Conservation (phyloP, 208 protist genomes). For the Wallacemonas collosoma region DNA sequence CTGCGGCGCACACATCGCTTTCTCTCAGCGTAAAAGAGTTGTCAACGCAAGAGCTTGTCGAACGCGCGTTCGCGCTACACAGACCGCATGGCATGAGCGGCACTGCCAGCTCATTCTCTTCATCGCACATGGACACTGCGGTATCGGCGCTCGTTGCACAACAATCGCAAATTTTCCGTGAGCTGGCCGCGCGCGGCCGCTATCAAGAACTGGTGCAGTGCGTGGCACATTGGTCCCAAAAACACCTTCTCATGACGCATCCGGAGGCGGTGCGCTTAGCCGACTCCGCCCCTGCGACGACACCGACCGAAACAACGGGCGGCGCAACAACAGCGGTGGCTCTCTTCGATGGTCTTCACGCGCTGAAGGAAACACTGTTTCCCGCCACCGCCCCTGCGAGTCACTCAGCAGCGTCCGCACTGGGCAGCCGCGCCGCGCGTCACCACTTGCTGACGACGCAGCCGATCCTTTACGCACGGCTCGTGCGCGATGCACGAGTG, state of each 20-base stretch:
- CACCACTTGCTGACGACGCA: slow-evolving; percentile 15
- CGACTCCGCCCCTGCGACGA: background rate
- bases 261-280: slow-evolving; percentile 27
- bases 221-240: slow-evolving; percentile 68
- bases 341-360: slow-evolving; percentile 46
- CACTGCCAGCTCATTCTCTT: background rate
- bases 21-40: slow-evolving; percentile 18
- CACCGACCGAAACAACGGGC: background rate
- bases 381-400: slow-evolving; percentile 14
- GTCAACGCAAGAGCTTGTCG: slow-evolving; percentile 28
- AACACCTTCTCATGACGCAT: background rate
- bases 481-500: slow-evolving; percentile 43
- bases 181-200: slow-evolving; percentile 30
- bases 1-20: background rate
- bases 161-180: slow-evolving; percentile 20
- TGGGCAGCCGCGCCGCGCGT: slow-evolving; percentile 30
- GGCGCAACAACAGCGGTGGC: background rate
- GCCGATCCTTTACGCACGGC: slow-evolving; percentile 50
- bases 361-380: slow-evolving; percentile 35
- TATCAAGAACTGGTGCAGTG: slow-evolving; percentile 53
- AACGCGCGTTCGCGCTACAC: slow-evolving; percentile 34
- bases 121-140: background rate
- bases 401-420: slow-evolving; percentile 11
- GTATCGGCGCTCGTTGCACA: background rate
- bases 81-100: slow-evolving; percentile 5